Evolutionary conservation across 306 rosid genomes (phyloP), one percentile per base, ranked within the genome.

Genomic region (Echinosophora koreensis): DNA sequence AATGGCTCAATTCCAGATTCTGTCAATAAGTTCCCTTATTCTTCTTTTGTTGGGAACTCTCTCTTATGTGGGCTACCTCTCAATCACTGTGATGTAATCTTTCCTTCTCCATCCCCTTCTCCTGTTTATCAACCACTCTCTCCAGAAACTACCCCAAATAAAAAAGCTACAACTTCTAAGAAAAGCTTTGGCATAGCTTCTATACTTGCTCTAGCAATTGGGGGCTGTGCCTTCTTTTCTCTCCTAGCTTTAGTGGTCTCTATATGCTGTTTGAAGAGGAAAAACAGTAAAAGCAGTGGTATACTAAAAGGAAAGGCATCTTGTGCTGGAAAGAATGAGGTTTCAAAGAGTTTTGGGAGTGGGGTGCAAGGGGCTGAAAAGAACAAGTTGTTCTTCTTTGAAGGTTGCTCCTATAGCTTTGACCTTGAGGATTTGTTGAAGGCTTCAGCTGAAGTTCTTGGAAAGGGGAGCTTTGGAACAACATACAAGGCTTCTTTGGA

Each of bases 401-500:
- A 85, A 17, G 96, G 91, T 6, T 86, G 88, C 78, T 38, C 82
- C 49, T 79, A 56, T 39, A 82, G 78, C 76, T 91, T 91, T 69
- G 91, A 91, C 73, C 88, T 89, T 5, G 93, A 91, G 77, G 96
- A 91, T 74, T 75, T 91, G 68, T 76, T 91, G 75, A 87, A 88
- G 82, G 93, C 96, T 16, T 91, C 96, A 4, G 93, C 96, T 41
- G 96, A 89, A 82, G 92, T 91, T 82, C 92, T 91, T 32, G 96
- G 93, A 38, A 91, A 91, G 64, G 96, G 96, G 12, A 89, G 87
- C 64, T 79, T 56, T 66, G 96, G 96, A 55, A 91, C 96, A 41
- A 82, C 96, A 47, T 91, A 87, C 54, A 91, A 80, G 81, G 96
- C 91, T 56, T 76, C 81, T 63, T 64, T 91, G 82, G 96, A 91